Conservation (phyloP, 192 early-diverging fungal genomes). For the Podila verticillata region DNA sequence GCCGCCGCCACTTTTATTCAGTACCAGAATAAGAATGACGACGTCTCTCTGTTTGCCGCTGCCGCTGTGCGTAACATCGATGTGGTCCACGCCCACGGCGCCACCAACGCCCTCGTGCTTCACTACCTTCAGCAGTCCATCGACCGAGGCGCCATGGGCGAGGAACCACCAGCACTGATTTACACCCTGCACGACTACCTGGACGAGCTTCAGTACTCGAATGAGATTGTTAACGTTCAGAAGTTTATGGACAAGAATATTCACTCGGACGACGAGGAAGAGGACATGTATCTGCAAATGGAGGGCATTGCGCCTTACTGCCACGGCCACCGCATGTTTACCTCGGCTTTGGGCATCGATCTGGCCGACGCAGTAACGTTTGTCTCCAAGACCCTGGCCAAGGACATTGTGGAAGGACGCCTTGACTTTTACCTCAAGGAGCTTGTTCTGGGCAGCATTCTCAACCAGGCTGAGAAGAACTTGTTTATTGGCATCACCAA, state of each 20-base stretch:
- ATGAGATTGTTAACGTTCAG: slow-evolving; percentile 55
- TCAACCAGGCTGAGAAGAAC: slow-evolving; percentile 53
- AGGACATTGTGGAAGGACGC: slow-evolving; percentile 62
- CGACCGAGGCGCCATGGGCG: slow-evolving; percentile 44
- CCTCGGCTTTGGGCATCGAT: slow-evolving; percentile 61
- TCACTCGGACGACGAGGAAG: slow-evolving; percentile 35
- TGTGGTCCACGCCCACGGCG: slow-evolving; percentile 66
- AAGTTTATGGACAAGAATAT: slow-evolving; percentile 57
- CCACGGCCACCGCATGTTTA: slow-evolving; percentile 60
- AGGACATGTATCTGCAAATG: slow-evolving; percentile 37
- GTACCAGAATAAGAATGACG: slow-evolving; percentile 51
- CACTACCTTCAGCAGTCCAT: slow-evolving; percentile 54
- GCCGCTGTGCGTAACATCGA: slow-evolving; percentile 48
- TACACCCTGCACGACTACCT: slow-evolving; percentile 70
- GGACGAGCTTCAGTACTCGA: slow-evolving; percentile 66
- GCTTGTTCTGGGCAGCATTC: slow-evolving; percentile 58
- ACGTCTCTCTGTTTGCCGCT: slow-evolving; percentile 60
- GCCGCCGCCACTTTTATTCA: slow-evolving; percentile 59
- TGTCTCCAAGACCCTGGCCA: slow-evolving; percentile 63
- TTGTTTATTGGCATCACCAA: slow-evolving; percentile 65
- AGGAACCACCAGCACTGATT: slow-evolving; percentile 56
- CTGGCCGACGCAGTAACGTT: slow-evolving; percentile 61
- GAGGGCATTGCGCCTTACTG: slow-evolving; percentile 51
- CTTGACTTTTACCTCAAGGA: slow-evolving; percentile 67
- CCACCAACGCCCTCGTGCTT: slow-evolving; percentile 61